Percentiles rank a stretch among this genome's conserved stretches.
Evolutionary conservation across 1,284 basidiomycete species (phyloP).

Genomic region (Polyporus tsugae): DNA sequence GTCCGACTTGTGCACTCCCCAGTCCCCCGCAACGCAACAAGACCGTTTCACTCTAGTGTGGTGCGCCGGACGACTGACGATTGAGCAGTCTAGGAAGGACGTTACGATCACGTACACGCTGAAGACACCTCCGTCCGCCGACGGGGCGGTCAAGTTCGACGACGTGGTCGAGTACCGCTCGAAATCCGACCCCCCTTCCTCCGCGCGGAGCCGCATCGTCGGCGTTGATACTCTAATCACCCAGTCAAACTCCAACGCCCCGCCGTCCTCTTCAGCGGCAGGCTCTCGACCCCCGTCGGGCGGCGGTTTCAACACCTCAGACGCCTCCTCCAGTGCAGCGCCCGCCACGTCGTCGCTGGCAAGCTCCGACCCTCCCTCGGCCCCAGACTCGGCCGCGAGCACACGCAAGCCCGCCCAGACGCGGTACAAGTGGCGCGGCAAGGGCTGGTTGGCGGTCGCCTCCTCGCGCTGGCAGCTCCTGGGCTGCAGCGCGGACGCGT

Average conservation of each 20-base stretch:
- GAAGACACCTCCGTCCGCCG: slow-evolving; percentile 19
- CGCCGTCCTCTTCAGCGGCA: slow-evolving; percentile 21
- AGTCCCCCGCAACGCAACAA: not conserved
- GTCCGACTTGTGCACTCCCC: not conserved
- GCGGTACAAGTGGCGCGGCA: slow-evolving; percentile 56
- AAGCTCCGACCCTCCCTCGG: not conserved
- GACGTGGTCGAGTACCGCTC: slow-evolving; percentile 51
- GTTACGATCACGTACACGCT: slow-evolving; percentile 54
- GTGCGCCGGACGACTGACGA: not conserved
- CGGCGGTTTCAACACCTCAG: not conserved
- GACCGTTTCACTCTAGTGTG: not conserved
- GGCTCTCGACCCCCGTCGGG: not conserved
- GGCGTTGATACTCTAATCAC: slow-evolving; percentile 46
- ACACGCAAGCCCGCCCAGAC: slow-evolving; percentile 31
- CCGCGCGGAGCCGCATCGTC: slow-evolving; percentile 43
- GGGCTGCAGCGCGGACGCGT: slow-evolving; percentile 44
- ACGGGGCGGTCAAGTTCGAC: slow-evolving; percentile 43
- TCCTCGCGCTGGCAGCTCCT: slow-evolving; percentile 59
- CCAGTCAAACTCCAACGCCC: not conserved
- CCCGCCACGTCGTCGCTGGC: not conserved
- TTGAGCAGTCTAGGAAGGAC: slow-evolving; percentile 47
- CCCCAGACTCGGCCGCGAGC: not conserved
- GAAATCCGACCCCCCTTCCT: slow-evolving; percentile 35
- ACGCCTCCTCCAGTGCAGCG: not conserved
- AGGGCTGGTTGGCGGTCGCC: slow-evolving; percentile 51